Evolutionary conservation across 805 yeast genomes (phyloP).

Genomic region (Candida multigemmis): DNA sequence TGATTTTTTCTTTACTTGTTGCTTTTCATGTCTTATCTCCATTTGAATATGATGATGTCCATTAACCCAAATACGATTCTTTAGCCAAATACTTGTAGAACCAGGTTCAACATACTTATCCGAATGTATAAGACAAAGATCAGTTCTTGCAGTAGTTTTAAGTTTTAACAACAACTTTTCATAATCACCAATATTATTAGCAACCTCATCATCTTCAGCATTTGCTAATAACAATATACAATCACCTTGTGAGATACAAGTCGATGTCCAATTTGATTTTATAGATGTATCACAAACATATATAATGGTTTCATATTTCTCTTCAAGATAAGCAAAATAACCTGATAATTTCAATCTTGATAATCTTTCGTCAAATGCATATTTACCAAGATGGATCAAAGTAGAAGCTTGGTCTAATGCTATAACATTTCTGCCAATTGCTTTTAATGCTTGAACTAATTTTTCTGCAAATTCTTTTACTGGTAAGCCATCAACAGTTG

Average conservation of each 20-base stretch:
- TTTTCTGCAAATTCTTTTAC: conserved; percentile 76
- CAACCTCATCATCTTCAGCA: conserved; percentile 49
- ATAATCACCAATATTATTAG: conserved; percentile 74
- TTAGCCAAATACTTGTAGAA: conserved; percentile 75
- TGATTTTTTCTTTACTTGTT: conserved; percentile 5
- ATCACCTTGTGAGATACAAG: conserved; percentile 93
- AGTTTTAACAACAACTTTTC: conserved; percentile 68
- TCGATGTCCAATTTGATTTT: conserved; percentile 80
- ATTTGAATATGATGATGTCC: conserved; percentile 89
- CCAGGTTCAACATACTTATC: conserved; percentile 82
- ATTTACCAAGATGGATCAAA: conserved; percentile 72
- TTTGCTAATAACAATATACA: conserved; percentile 86
- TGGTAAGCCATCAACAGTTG: conserved; percentile 75
- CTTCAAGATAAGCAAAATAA: conserved; percentile 85
- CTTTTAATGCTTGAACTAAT: conserved; percentile 60
- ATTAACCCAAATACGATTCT: conserved; percentile 81
- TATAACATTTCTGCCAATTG: conserved; percentile 64
- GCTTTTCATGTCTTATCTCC: conserved; percentile 21
- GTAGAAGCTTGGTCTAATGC: conserved; percentile 80
- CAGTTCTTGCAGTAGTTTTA: conserved; percentile 81
- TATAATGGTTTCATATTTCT: conserved; percentile 75
- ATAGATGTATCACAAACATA: conserved; percentile 83
- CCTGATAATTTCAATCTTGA: conserved; percentile 83
- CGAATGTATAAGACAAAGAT: conserved; percentile 74
- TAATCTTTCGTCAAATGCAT: conserved; percentile 79